phyloP scores from a whole-genome alignment of 495 filamentous ascomycete genomes.

The Astrothelium subdiscretum region DNA sequence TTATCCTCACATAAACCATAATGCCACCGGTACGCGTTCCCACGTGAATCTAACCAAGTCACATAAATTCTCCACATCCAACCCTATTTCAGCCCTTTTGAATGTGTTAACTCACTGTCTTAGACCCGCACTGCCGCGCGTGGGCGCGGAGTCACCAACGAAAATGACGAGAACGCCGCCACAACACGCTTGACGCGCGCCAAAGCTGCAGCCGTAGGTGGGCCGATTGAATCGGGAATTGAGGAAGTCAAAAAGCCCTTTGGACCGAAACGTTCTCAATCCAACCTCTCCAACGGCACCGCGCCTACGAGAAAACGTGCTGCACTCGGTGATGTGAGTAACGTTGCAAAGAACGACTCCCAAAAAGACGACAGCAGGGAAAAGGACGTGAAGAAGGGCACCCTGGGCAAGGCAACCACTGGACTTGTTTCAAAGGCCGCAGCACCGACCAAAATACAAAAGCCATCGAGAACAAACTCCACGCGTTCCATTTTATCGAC shows the following conservation, averaged over 20 bases:
- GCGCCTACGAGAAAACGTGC: slow-evolving; percentile 22
- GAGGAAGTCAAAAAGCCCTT: slow-evolving; percentile 56
- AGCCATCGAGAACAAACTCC: slow-evolving; percentile 52
- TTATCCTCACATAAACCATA: neutral
- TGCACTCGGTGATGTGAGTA: slow-evolving; percentile 81
- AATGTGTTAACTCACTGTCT: neutral
- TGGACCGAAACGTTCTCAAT: slow-evolving; percentile 56
- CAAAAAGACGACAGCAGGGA: slow-evolving; percentile 33
- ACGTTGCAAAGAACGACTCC: slow-evolving; percentile 57
- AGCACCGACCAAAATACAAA: slow-evolving; percentile 65
- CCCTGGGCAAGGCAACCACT: slow-evolving; percentile 38
- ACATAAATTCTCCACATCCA: neutral
- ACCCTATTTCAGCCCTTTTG: neutral
- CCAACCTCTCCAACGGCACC: slow-evolving; percentile 36
- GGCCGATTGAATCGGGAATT: slow-evolving; percentile 40
- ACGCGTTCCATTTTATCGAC: slow-evolving; percentile 48
- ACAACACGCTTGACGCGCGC: slow-evolving; percentile 81
- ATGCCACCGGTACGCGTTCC: neutral
- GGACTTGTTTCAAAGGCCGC: slow-evolving; percentile 69
- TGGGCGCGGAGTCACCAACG: slow-evolving; percentile 62
- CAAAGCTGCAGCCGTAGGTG: slow-evolving; percentile 67
- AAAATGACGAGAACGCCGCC: slow-evolving; percentile 83
- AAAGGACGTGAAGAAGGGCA: slow-evolving; percentile 60
- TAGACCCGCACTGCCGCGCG: slow-evolving; percentile 30
- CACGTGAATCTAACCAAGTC: neutral